A percentile compares a stretch with the other conserved stretches of the same genome.
phyloP scores from a whole-genome alignment of 495 filamentous ascomycete species.

The Schizothecium vesticola region DNA sequence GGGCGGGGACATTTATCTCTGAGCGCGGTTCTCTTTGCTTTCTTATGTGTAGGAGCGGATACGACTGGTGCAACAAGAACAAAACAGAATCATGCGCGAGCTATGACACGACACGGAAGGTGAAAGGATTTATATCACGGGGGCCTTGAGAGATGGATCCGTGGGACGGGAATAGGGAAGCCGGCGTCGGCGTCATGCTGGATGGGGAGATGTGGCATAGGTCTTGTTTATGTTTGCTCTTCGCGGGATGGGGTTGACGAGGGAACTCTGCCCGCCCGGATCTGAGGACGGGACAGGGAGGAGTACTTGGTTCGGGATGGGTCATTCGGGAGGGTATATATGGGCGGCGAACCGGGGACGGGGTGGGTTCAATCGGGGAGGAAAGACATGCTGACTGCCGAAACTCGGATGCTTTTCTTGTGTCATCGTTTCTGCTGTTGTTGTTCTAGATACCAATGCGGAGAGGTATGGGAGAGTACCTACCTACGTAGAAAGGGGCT shows the following conservation, averaged over 20 bases:
- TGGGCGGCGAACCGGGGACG: neutral
- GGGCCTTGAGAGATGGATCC: too few species aligned
- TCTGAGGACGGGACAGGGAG: neutral
- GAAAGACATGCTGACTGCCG: neutral
- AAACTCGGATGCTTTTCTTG: neutral
- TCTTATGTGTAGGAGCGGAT: conserved; percentile 12
- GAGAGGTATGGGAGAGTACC: neutral
- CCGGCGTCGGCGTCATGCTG: too few species aligned
- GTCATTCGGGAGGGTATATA: neutral
- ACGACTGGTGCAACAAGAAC: conserved; percentile 14
- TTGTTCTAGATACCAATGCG: neutral
- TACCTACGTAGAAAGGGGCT: neutral
- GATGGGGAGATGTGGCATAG: too few species aligned
- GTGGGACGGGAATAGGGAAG: too few species aligned
- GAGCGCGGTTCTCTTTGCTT: conserved; percentile 1
- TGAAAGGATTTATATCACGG: neutral
- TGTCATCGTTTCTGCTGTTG: neutral
- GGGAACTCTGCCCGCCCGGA: neutral
- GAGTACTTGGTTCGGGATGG: neutral
- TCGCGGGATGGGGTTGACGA: neutral
- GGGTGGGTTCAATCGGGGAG: neutral
- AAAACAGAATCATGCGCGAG: neutral
- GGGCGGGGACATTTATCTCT: conserved; percentile 82
- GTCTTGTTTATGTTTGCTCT: neutral
- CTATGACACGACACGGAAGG: neutral